These are phyloP conservation scores for Rubus idaeus DNA, from an alignment of 306 rosid genomes.

Conservation along the genomic window DNA sequence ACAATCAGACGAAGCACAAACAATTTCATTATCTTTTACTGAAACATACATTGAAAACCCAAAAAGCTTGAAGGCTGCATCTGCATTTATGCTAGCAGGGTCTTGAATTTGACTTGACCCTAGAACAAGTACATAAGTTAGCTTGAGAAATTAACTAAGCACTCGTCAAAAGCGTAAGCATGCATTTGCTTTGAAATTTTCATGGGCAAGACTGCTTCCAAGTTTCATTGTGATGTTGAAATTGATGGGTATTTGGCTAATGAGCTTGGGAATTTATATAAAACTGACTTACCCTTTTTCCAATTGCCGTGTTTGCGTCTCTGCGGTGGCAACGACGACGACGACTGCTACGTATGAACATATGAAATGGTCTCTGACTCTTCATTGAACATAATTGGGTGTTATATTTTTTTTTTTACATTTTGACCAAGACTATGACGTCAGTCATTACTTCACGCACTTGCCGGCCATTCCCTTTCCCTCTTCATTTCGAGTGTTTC, in stretches of 20 bases:
- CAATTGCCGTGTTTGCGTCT: conserved; percentile 21
- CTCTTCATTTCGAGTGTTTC: too few species aligned
- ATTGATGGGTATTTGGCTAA: too few species aligned
- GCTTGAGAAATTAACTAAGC: neutral
- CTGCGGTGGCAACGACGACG: conserved; percentile 9
- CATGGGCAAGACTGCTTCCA: neutral
- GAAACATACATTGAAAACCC: neutral
- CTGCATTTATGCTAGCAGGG: neutral
- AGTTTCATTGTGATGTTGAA: neutral
- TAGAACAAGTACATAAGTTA: neutral
- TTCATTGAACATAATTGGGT: too few species aligned
- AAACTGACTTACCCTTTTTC: neutral
- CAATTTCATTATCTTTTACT: neutral
- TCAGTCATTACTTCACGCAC: neutral
- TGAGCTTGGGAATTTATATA: too few species aligned
- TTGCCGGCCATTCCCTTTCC: neutral
- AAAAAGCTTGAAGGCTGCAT: neutral
- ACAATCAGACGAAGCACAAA: neutral
- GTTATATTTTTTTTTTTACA: neutral
- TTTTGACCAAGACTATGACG: neutral
- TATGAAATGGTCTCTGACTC: neutral
- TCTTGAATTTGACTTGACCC: conserved; percentile 3
- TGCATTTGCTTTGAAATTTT: neutral
- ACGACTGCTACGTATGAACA: neutral
- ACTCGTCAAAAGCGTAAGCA: neutral